Base-by-base conservation (phyloP, 108 stramenopile genomes). In the Discostella stelligeroides region DNA sequence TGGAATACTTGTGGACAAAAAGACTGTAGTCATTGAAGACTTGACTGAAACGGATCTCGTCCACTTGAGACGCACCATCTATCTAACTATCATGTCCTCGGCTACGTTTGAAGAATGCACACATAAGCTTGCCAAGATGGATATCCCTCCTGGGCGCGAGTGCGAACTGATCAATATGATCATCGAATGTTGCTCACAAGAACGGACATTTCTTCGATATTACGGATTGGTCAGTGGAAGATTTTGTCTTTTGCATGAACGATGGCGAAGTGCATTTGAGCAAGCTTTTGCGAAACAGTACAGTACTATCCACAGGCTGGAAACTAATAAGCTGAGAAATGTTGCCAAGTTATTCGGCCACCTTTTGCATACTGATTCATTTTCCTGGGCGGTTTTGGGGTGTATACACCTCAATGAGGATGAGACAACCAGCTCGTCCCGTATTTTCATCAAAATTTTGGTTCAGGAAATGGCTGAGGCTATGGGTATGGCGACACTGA, bases 281-380 rank as follows among this genome's bases (percentile, higher is more conserved):
- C 73, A 80, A 28, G 92, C 89, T 0, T 97, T 98, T 77, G 60
- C 55, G 12, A 75, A 84, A 45, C 95, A 97, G 68, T 97, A 97
- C 75, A 86, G 69, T 2, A 96, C 95, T 18, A 96, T 97, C 71
- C 97, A 97, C 80, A 92, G 99, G 21, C 68, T 99, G 66, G 99
- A 99, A 83, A 98, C 98, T 15, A 99, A 98, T 81, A 97, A 98
- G 72, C 72, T 99, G 59, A 92, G 98, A 14, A 99, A 99, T 73
- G 98, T 98, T 30, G 99, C 99, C 63, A 98, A 98, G 66, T 74
- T 99, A 5, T 99, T 98, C 82, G 96, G 98, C n/a, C 98, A 98
- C 81, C 77, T 99, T 2, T 79, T 99, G 57, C 90, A 95, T 73
- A 96, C 96, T 14, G 98, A 99, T 76, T 88, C 99, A 10, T 72